These are phyloP conservation scores for Calocera cornea DNA, from an alignment of 768 basidiomycete species.

Conservation along the genomic window DNA sequence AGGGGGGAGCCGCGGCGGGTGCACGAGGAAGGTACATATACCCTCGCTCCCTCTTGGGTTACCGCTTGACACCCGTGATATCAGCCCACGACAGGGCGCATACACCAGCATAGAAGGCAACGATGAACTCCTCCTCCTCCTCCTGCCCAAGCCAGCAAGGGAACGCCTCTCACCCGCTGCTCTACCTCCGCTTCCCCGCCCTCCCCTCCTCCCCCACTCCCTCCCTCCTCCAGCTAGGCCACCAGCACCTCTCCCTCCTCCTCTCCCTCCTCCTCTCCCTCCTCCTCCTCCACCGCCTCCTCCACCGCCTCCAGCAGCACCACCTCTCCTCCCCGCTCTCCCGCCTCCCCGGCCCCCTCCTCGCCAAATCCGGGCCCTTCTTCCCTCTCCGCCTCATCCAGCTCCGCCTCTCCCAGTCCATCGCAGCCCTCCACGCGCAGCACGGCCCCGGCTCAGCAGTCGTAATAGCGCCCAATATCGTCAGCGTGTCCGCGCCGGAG, in stretches of 20 bases:
- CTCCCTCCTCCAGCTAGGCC: not conserved
- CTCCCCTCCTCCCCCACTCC: not conserved
- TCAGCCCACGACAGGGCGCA: too few relatives aligned
- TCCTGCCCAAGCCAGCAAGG: not conserved
- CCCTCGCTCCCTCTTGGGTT: too few relatives aligned
- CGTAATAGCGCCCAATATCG: not conserved
- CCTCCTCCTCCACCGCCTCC: not conserved
- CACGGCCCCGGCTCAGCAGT: not conserved
- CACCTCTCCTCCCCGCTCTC: not conserved
- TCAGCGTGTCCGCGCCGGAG: not conserved
- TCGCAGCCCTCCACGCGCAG: not conserved
- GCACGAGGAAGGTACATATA: too few relatives aligned
- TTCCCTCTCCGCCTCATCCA: not conserved
- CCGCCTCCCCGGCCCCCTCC: not conserved
- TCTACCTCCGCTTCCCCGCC: not conserved
- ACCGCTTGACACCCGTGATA: too few relatives aligned
- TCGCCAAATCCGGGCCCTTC: not conserved
- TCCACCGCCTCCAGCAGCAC: not conserved
- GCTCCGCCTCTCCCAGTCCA: not conserved
- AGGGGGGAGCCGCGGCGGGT: too few relatives aligned
- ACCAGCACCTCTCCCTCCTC: not conserved
- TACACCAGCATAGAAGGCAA: too few relatives aligned
- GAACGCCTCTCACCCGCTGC: not conserved
- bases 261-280: slow-evolving; percentile 1
- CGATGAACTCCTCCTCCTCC: too few relatives aligned